Evolutionary conservation across 2,329 filamentous ascomycete species (phyloP), one percentile per base, ranked within the genome.

Genomic region (Xylaria arbuscula): DNA sequence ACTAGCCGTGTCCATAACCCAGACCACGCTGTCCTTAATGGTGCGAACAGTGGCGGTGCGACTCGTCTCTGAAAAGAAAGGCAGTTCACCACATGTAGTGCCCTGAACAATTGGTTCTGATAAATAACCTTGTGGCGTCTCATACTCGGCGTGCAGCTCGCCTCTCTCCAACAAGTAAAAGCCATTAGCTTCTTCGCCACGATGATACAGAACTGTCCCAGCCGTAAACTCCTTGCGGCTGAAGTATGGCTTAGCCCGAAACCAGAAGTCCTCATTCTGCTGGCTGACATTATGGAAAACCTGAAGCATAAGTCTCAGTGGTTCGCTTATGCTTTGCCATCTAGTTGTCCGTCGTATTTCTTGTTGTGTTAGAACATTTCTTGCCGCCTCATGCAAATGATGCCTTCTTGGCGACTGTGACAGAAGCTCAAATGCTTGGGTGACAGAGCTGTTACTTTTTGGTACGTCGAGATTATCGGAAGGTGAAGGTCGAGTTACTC

Each of bases 191-290:
- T 84, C 76, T 73, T 98, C 91, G 67, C 93, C 94, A 45, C 92
- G 88, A 3, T 87, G 85, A 80, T 95, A 99, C 1, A 99, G 83
- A 2, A 93, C 84, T 0, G 90, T 90, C 3, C 93, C 93, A 0
- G 89, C 86, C 0, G 85, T 73, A 71, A 91, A 93, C 68, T 91
- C 88, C 70, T 88, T 88, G 53, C 89, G 88, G 47, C 83, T 81
- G 77, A 99, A 98, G 81, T 92, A 98, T 0, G 87, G 84, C 4
- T 89, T 88, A 0, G 90, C 90, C 1, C 89, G 89, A 80, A 94
- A 95, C 96, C 96, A 99, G 78, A 98, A 98, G 79, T 98, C 94
- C 79, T 97, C 94, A 76, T 95, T 96, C 79, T 92, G 90, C 61
- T 89, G 84, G 60, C 93, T 97, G 13, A 98, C 84, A 53, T 93